Conservation (phyloP, 2,329 filamentous ascomycete genomes). For the Xylariomycetidae sp. region DNA sequence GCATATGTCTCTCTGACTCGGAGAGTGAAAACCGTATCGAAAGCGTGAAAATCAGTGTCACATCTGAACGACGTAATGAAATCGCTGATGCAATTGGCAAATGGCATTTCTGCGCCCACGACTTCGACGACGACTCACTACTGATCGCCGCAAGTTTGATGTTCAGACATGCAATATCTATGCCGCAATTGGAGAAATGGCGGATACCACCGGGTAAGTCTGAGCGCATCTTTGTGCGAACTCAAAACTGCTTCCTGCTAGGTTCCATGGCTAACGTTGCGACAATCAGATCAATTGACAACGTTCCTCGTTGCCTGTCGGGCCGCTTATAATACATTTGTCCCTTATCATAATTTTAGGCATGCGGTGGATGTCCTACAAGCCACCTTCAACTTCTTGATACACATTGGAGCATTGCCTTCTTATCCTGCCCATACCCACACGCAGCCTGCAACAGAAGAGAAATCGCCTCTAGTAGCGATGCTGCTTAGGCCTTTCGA, state of each 20-base stretch:
- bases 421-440: slow-evolving; percentile 50
- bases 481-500: slow-evolving; percentile 80
- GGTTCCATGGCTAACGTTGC: slow-evolving; percentile 34
- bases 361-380: slow-evolving; percentile 96
- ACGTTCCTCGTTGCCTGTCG: slow-evolving; percentile 84
- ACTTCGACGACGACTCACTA: slow-evolving; percentile 85
- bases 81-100: slow-evolving; percentile 67
- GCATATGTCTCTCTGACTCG: slow-evolving; percentile 71
- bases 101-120: slow-evolving; percentile 88
- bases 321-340: slow-evolving; percentile 92
- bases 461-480: slow-evolving; percentile 65
- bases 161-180: slow-evolving; percentile 79
- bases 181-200: slow-evolving; percentile 79
- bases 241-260: slow-evolving; percentile 15
- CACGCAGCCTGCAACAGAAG: slow-evolving; percentile 20
- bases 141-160: slow-evolving; percentile 81
- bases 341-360: slow-evolving; percentile 96
- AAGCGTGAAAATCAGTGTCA: slow-evolving; percentile 63
- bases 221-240: neutral
- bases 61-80: slow-evolving; percentile 57
- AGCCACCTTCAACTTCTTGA: slow-evolving; percentile 84
- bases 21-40: slow-evolving; percentile 58
- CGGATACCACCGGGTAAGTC: slow-evolving; percentile 68
- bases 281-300: slow-evolving; percentile 65
- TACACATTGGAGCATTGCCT: slow-evolving; percentile 72